Evolutionary conservation across 2,329 filamentous ascomycete genomes (phyloP), one percentile per base, ranked within the genome.

Genomic region (Diaporthe caulivora): DNA sequence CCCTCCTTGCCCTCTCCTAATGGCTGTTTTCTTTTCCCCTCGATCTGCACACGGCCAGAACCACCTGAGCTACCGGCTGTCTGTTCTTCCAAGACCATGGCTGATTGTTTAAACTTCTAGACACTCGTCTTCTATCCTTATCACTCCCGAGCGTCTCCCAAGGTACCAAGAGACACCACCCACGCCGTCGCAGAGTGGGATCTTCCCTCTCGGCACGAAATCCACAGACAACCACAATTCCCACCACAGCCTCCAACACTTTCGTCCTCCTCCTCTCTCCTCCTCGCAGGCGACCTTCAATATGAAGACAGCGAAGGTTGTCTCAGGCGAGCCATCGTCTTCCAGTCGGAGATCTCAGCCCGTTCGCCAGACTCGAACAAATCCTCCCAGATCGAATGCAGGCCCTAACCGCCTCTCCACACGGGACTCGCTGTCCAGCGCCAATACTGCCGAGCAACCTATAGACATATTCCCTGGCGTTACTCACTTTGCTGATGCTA

Each of bases 401-500:
- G 85, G 83, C 72, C 79, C 84, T 77, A 82, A 84, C 78, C 87
- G 87, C 78, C 81, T 82, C 72, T 80, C 76, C 76, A 82, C 81
- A 69, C 84, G 85, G 82, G 87, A 88, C 77, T 82, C 86, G 69
- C 82, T 87, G 73, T 81, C 83, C 75, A 83, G 81, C 73, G 83
- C 81, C 72, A 82, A 85, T 44, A 81, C 82, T 69, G 84, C 86
- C 72, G 88, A 90, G 75, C 89, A 91, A 78, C 88, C 89, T 78
- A 91, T 92, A 85, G 89, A 92, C 77, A 91, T 92, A 78, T 92
- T 91, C 78, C 91, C 91, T 57, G 91, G 88, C 70, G 88, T 92
- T 76, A 92, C 89, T 15, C 90, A 92, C 84, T 98, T 99, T 82
- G 94, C 96, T 76, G 95, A 98, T 83, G 92, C 95, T 76, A 95